Evolutionary conservation across 805 yeast species (phyloP).

Genomic region (Pichia nakasei): DNA sequence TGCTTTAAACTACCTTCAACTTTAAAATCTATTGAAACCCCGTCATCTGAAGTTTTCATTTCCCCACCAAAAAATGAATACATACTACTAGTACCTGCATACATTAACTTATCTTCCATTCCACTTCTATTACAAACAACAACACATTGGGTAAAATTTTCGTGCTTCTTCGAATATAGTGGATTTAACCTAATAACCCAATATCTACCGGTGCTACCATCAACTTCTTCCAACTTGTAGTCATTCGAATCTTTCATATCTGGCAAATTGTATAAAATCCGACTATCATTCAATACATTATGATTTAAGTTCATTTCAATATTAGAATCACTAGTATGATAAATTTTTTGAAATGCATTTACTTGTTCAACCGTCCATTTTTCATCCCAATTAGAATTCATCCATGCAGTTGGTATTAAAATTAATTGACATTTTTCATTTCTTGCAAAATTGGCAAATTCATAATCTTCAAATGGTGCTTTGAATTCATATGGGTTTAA

Average conservation of each 20-base stretch:
- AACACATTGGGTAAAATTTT: slow-evolving; percentile 24
- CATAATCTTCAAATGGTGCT: slow-evolving; percentile 70
- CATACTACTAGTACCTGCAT: slow-evolving; percentile 59
- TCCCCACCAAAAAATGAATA: slow-evolving; percentile 41
- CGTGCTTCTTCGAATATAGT: slow-evolving; percentile 15
- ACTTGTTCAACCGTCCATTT: slow-evolving; percentile 17
- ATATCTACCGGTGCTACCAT: slow-evolving; percentile 32
- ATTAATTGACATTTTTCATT: slow-evolving; percentile 44
- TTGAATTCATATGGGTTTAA: slow-evolving; percentile 76
- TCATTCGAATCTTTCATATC: slow-evolving; percentile 1
- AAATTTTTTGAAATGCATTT: slow-evolving; percentile 12
- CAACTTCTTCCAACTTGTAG: slow-evolving; percentile 13
- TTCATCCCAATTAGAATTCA: slow-evolving; percentile 36
- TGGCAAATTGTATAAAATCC: slow-evolving; percentile 2
- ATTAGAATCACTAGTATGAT: slow-evolving; percentile 13
- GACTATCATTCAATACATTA: slow-evolving; percentile 1
- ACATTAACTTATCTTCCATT: slow-evolving; percentile 57
- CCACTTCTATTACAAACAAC: slow-evolving; percentile 70
- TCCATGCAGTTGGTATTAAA: slow-evolving; percentile 85
- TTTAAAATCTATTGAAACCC: slow-evolving; percentile 34
- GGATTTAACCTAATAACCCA: slow-evolving; percentile 59
- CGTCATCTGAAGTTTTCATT: slow-evolving; percentile 17
- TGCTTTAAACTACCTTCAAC: slow-evolving; percentile 50
- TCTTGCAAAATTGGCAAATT: slow-evolving; percentile 51
- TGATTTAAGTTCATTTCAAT: not conserved